A percentile compares a stretch with the other conserved stretches of the same genome.
Evolutionary conservation across 306 rosid species (phyloP).

Genomic region (Casuarina cunninghamiana): DNA sequence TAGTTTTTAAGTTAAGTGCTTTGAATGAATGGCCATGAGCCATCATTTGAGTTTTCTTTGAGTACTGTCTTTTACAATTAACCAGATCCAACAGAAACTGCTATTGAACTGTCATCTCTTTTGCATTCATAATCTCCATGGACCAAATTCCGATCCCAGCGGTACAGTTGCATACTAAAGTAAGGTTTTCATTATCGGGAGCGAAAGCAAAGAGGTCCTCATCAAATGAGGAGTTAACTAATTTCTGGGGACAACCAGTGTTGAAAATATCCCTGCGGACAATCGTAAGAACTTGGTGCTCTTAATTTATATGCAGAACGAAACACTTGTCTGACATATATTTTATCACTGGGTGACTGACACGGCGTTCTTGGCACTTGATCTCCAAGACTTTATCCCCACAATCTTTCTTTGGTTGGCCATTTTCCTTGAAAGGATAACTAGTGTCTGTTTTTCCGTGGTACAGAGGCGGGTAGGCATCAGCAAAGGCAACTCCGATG

Average conservation of each 20-base stretch:
- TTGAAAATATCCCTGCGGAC: conserved; percentile 1
- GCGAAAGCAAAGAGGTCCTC: not conserved
- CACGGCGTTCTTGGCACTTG: not conserved
- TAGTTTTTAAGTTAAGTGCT: too few relatives aligned
- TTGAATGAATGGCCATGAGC: too few relatives aligned
- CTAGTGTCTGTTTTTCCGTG: too few relatives aligned
- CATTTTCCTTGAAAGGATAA: not conserved
- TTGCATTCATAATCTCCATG: not conserved
- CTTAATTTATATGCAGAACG: not conserved
- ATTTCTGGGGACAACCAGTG: not conserved
- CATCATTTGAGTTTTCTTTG: too few relatives aligned
- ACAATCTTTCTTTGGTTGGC: not conserved
- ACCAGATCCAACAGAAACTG: too few relatives aligned
- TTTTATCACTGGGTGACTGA: not conserved
- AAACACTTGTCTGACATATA: not conserved
- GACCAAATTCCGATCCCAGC: not conserved
- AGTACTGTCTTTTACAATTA: too few relatives aligned
- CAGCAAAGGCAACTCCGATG: too few relatives aligned
- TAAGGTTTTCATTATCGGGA: conserved; percentile 1
- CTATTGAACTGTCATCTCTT: not conserved
- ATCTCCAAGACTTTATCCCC: not conserved
- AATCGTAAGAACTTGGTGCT: not conserved
- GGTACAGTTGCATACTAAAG: not conserved
- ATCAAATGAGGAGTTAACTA: not conserved
- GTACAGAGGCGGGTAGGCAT: not conserved